Conservation (phyloP, 2,329 filamentous ascomycete species). For the Sphaerulina populicola region DNA sequence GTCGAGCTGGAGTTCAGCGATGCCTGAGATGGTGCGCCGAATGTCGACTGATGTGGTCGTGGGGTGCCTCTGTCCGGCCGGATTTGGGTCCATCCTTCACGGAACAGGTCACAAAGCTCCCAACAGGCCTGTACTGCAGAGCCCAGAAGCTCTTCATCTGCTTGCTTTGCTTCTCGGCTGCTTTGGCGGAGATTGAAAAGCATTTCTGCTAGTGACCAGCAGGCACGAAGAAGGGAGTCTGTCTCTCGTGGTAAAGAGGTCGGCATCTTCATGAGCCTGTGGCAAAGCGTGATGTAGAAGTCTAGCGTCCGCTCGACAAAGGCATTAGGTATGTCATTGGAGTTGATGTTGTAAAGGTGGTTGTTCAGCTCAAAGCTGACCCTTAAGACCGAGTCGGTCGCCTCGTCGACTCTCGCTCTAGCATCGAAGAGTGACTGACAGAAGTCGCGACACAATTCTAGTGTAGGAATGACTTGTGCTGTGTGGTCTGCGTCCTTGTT, state of each 20-base stretch:
- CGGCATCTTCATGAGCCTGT: constrained; percentile 91
- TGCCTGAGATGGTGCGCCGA: constrained; percentile 40
- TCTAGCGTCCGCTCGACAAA: constrained; percentile 86
- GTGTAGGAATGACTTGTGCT: constrained; percentile 61
- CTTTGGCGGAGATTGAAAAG: constrained; percentile 83
- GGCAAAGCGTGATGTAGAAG: constrained; percentile 89
- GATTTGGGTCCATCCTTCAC: constrained; percentile 83
- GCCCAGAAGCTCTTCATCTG: constrained; percentile 75
- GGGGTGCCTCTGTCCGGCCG: constrained; percentile 80
- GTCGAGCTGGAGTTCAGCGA: constrained; percentile 20
- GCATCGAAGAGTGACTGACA: constrained; percentile 87
- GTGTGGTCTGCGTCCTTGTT: constrained; percentile 64
- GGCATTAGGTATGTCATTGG: constrained; percentile 70
- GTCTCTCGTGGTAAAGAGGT: constrained; percentile 71
- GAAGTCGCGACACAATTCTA: constrained; percentile 85
- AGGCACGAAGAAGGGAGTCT: constrained; percentile 73
- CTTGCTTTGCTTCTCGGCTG: constrained; percentile 59
- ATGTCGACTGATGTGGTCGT: constrained; percentile 67
- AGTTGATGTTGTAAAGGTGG: constrained; percentile 87
- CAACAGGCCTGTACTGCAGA: constrained; percentile 89
- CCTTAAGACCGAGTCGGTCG: constrained; percentile 74
- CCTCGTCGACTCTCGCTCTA: constrained; percentile 65
- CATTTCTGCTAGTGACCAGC: constrained; percentile 87
- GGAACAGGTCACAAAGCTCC: constrained; percentile 89
- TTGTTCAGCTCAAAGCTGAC: constrained; percentile 95